Percentiles rank a stretch among this genome's conserved stretches.
Evolutionary conservation across 2,329 filamentous ascomycete species (phyloP).

Genomic region (Hypoxylon sp.): DNA sequence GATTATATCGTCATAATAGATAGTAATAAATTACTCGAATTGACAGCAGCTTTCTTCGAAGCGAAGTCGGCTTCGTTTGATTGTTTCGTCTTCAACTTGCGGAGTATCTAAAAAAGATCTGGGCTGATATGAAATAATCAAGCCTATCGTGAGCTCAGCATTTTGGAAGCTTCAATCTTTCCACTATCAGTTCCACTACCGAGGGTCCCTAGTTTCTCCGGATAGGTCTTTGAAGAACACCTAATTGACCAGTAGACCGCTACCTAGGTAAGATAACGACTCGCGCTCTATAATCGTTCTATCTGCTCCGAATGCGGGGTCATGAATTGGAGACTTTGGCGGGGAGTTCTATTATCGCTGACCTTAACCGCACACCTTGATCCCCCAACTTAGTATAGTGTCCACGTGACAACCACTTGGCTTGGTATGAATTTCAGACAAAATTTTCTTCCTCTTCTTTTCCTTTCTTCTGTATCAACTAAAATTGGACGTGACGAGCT

Average conservation of each 20-base stretch:
- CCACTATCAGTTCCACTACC: conserved; percentile 1
- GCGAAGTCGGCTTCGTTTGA: conserved; percentile 35
- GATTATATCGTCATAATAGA: conserved; percentile 32
- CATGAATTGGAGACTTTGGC: conserved; percentile 4
- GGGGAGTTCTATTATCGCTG: conserved; percentile 14
- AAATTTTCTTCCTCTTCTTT: conserved; percentile 44
- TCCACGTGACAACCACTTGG: conserved; percentile 33
- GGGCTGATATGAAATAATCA: conserved; percentile 27
- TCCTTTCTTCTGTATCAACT: conserved; percentile 75
- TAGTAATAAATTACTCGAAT: conserved; percentile 1
- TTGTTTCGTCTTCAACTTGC: conserved; percentile 11
- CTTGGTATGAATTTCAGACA: conserved; percentile 23
- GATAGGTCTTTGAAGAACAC: conserved; percentile 1
- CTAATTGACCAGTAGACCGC: conserved; percentile 5
- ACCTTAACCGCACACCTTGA: conserved; percentile 8
- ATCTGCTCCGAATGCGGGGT: conserved; percentile 41
- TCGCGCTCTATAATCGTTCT: not conserved
- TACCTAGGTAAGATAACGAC: conserved; percentile 5
- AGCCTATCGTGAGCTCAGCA: conserved; percentile 42
- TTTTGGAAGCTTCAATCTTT: conserved; percentile 31
- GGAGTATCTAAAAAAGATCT: conserved; percentile 26
- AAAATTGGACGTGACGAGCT: conserved; percentile 83
- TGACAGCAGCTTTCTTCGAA: not conserved
- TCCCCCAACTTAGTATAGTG: conserved; percentile 10
- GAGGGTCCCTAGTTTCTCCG: conserved; percentile 21